These are phyloP conservation scores for Apophysomyces variabilis DNA, from an alignment of 371 early-diverging fungal species.

Conservation along the genomic window DNA sequence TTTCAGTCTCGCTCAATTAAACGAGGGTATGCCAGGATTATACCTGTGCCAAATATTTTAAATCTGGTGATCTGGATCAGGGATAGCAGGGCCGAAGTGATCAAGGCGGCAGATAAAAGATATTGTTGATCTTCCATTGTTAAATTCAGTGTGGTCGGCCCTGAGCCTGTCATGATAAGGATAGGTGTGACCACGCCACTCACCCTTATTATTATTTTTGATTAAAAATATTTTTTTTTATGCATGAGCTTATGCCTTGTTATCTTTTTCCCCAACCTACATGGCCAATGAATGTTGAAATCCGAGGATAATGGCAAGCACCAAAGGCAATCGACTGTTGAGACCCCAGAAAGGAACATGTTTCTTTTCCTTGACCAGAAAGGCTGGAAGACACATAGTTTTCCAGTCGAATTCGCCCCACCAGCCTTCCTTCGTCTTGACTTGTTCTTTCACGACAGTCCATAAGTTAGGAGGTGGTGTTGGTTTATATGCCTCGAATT, in stretches of 20 bases:
- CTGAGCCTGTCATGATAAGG: constrained; percentile 58
- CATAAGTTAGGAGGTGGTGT: constrained; percentile 32
- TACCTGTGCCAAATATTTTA: constrained; percentile 45
- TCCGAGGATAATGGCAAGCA: constrained; percentile 62
- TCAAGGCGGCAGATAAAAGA: constrained; percentile 63
- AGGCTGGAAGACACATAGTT: constrained; percentile 55
- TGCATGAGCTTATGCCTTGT: constrained; percentile 32
- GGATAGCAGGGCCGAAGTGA: constrained; percentile 58
- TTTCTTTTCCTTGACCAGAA: constrained; percentile 40
- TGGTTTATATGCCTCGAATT: constrained; percentile 47
- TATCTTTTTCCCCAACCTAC: constrained; percentile 12
- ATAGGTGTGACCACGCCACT: constrained; percentile 67
- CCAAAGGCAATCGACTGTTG: constrained; percentile 58
- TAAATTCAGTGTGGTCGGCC: constrained; percentile 54
- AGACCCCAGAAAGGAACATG: constrained; percentile 65
- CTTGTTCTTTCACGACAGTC: constrained; percentile 40
- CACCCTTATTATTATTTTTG: constrained; percentile 43
- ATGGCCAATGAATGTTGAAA: constrained; percentile 66
- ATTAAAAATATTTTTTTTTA: constrained; percentile 27
- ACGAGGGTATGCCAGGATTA: background rate
- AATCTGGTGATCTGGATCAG: constrained; percentile 66
- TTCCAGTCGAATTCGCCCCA: constrained; percentile 63
- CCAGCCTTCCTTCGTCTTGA: constrained; percentile 64
- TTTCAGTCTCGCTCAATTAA: background rate
- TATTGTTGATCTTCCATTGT: constrained; percentile 51